These are phyloP conservation scores for Penicillium sp. DNA, from an alignment of 2,329 filamentous ascomycete species.

Conservation along the genomic window DNA sequence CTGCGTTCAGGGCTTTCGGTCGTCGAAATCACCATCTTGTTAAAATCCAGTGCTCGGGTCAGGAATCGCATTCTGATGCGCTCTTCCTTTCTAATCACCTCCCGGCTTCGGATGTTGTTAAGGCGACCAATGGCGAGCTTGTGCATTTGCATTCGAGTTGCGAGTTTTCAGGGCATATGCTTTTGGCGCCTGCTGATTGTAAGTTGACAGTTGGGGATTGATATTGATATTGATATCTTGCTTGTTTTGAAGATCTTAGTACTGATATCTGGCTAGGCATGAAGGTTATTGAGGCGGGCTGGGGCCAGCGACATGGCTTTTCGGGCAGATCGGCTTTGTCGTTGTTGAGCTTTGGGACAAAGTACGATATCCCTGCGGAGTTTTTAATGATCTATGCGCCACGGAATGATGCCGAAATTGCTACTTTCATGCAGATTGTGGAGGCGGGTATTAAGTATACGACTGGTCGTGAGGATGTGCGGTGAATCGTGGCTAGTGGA, in stretches of 20 bases:
- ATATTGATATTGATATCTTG: not conserved
- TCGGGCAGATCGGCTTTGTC: constrained; percentile 61
- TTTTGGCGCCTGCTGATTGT: constrained; percentile 76
- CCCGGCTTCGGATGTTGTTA: constrained; percentile 16
- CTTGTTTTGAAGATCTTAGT: not conserved
- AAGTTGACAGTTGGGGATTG: constrained; percentile 1
- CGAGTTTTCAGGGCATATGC: constrained; percentile 76
- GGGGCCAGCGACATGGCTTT: constrained; percentile 68
- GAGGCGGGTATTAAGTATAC: constrained; percentile 34
- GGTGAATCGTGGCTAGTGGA: not conserved
- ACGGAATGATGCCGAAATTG: constrained; percentile 32
- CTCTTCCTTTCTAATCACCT: constrained; percentile 28
- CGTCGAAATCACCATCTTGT: constrained; percentile 29
- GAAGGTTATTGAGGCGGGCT: constrained; percentile 70
- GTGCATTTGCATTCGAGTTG: constrained; percentile 71
- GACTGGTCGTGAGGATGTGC: constrained; percentile 26
- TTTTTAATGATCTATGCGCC: constrained; percentile 39
- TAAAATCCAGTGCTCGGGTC: constrained; percentile 24
- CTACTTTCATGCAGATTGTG: constrained; percentile 32
- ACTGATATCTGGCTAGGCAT: constrained; percentile 35
- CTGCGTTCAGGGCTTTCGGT: constrained; percentile 23
- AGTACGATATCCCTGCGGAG: constrained; percentile 23
- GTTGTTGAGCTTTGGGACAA: constrained; percentile 48
- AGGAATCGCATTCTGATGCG: constrained; percentile 27
- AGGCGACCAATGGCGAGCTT: constrained; percentile 64